Conservation (phyloP, 2,329 filamentous ascomycete genomes). For the Xylaria multiplex region DNA sequence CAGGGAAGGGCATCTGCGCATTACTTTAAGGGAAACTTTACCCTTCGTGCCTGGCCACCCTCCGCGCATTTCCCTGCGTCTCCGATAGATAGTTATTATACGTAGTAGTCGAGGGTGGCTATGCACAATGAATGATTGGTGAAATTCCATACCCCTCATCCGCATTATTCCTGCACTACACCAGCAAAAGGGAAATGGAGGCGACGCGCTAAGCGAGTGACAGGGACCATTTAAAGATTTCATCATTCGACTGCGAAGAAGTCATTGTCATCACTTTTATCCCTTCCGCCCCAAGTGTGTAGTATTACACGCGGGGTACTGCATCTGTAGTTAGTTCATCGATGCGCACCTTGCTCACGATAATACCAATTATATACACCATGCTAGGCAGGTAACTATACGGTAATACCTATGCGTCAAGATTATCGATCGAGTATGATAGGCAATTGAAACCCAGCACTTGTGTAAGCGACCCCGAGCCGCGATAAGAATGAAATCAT, state of each 20-base stretch:
- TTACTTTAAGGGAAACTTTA: constrained; percentile 6
- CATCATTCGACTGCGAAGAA: background rate
- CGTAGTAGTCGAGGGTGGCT: constrained; percentile 18
- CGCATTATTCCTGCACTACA: background rate
- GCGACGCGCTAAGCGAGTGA: background rate
- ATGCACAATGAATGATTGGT: constrained; percentile 3
- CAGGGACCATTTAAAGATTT: background rate
- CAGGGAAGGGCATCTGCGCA: constrained; percentile 7
- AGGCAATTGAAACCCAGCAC: too few relatives aligned
- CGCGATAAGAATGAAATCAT: too few relatives aligned
- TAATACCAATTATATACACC: background rate
- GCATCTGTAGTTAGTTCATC: background rate
- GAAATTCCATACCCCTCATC: background rate
- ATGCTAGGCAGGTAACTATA: too few relatives aligned
- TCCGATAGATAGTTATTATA: too few relatives aligned
- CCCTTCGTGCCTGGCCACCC: constrained; percentile 3
- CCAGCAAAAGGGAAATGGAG: background rate
- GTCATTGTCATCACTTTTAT: background rate
- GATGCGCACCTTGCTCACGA: background rate
- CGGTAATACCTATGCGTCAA: too few relatives aligned
- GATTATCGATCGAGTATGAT: too few relatives aligned
- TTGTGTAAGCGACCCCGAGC: too few relatives aligned
- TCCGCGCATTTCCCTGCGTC: background rate
- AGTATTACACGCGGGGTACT: background rate
- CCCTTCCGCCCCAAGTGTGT: background rate